phyloP scores from a whole-genome alignment of 2,329 filamentous ascomycete species.

The Reticulascus tulasneorum region DNA sequence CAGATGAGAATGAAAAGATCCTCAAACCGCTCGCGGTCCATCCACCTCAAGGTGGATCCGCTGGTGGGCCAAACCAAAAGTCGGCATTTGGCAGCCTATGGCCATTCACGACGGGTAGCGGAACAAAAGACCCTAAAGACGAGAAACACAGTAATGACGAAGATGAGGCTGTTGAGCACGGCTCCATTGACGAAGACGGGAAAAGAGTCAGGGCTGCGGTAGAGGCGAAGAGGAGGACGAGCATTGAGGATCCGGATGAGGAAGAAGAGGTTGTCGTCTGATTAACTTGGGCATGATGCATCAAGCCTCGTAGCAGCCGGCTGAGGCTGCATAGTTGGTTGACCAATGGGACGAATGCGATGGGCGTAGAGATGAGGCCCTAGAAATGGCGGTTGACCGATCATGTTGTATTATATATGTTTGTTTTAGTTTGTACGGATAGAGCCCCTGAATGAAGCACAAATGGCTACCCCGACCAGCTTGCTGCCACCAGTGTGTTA shows the following conservation, averaged over 20 bases:
- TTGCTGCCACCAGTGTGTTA: too few species aligned
- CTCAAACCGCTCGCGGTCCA: slow-evolving; percentile 53
- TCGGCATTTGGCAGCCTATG: slow-evolving; percentile 48
- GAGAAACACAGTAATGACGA: slow-evolving; percentile 21
- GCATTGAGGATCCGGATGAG: slow-evolving; percentile 57
- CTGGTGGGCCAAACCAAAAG: slow-evolving; percentile 27
- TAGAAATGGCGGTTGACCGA: too few species aligned
- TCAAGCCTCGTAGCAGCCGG: slow-evolving; percentile 2
- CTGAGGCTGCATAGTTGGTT: too few species aligned
- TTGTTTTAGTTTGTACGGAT: slow-evolving; percentile 10
- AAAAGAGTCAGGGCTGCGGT: slow-evolving; percentile 41
- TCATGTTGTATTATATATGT: slow-evolving; percentile 12
- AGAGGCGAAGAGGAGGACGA: slow-evolving; percentile 51
- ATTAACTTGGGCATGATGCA: slow-evolving; percentile 13
- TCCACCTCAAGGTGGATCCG: slow-evolving; percentile 36
- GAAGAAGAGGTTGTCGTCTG: slow-evolving; percentile 42
- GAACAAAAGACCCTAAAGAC: slow-evolving; percentile 27
- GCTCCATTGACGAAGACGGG: slow-evolving; percentile 31
- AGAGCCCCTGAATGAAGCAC: slow-evolving; percentile 8
- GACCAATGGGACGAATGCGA: slow-evolving; percentile 3
- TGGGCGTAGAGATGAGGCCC: slow-evolving; percentile 1
- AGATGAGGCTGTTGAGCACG: slow-evolving; percentile 22
- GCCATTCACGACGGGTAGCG: slow-evolving; percentile 43
- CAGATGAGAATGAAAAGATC: slow-evolving; percentile 36
- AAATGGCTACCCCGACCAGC: too few species aligned